Evolutionary conservation across 371 early-diverging fungal species (phyloP), one percentile per base, ranked within the genome.

Genomic region (Chytridiales sp.): DNA sequence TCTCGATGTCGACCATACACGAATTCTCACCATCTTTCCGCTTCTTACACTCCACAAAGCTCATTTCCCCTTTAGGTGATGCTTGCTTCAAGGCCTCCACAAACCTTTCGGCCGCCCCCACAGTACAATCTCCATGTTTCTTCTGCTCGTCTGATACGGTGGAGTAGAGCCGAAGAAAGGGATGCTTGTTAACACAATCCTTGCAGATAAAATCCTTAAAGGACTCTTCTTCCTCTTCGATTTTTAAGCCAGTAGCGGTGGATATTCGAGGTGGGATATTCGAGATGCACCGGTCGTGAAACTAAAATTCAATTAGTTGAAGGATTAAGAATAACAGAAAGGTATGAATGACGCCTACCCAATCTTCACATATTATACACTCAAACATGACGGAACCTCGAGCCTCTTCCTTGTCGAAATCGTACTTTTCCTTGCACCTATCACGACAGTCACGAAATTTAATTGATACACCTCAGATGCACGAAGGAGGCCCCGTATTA

Each of bases 151-250:
- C 61, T 40, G 11, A 2, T 31, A 17, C 24, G 62, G 6, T 44
- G n/a, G 11, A 8, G 11, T 44, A n/a, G n/a, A n/a, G n/a, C n/a
- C n/a, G n/a, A n/a, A 75, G 47, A 32, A 70, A 68, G 22, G 87
- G 73, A 62, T 87, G 76, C 24, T 65, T 68, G n/a, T 58, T 70
- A 5, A 87, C 86, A 56, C 94, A 94, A 0, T 61, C 74, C 27
- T 87, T 77, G 75, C 94, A 94, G 22, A 92, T 74, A 59, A 87
- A 91, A 47, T 89, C 88, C 36, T 87, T 90, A 66, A 87, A 91
- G 32, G 77, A 76, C 22, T 81, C 86, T 31, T 81, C 75, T 5
- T 73, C 78, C 0, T n/a, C n/a, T n/a, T n/a, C n/a, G n/a, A n/a
- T n/a, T n/a, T n/a, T n/a, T n/a, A n/a, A n/a, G n/a, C n/a, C n/a